Base-by-base conservation (phyloP, 1,139 yeast genomes). In the Petasospora rhodanensis region DNA sequence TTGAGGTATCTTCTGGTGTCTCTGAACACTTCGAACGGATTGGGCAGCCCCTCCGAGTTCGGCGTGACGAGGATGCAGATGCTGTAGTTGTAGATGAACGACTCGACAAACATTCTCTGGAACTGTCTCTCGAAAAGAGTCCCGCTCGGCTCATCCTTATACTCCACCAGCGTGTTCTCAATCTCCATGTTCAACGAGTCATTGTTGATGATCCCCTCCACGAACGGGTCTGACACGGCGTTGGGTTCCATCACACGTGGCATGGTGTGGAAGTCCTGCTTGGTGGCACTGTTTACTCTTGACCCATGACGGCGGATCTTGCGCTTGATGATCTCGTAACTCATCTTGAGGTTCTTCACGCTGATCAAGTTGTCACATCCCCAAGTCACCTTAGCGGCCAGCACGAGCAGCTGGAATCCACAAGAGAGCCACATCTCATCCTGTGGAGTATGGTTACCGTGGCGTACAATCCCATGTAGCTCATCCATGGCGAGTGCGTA, bases 31-130 rank as follows among this genome's bases (percentile, higher is more conserved):
- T 42, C 46, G 34, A 52, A 62, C 2, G 71, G 73, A 24, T 61
- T 54, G 3, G 68, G 64, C 8, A 65, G 34, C 1, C 49, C 43
- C 3, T 46, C 36, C 9, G 57, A 39, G 19, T 56, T 58, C 2
- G 51, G 37, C 22, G 55, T 28, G 47, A 49, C 35, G 47, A 61
- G 26, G 45, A 61, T 34, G 2, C 55, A 46, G 6, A 58, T 54
- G 9, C 64, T 52, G 35, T 60, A 66, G 34, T 58, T 59, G 44
- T 61, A 64, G 3, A 65, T 47, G 40, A 64, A 61, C 31, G 67
- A 61, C 26, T 61, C 66, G 28, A 64, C 42, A 20, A 61, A 52
- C 43, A 61, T 56, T 28, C 39, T 26, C 19, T 35, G 31, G 11
- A 30, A 29, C 21, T 34, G 34, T 13, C 28, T 11, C n/a, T 23